Evolutionary conservation across 345 rosid species (phyloP).

Genomic region (Eucalyptus decipiens): DNA sequence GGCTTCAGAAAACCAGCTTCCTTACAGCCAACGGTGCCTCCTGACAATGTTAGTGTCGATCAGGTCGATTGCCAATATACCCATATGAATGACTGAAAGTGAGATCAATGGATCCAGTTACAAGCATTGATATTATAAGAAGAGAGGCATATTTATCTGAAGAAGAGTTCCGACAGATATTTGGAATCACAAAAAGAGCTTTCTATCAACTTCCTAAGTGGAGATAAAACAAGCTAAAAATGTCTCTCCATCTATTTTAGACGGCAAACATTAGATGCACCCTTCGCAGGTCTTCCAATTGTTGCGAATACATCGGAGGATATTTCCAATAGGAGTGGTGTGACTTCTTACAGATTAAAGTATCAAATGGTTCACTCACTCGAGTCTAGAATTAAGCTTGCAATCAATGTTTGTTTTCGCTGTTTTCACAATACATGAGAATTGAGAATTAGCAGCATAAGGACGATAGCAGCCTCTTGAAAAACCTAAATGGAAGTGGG

Average conservation of each 20-base stretch:
- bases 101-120: constrained; percentile 34
- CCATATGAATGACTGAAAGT: constrained; percentile 42
- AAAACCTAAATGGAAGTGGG: too few species aligned
- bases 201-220: constrained; percentile 58
- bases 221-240: constrained; percentile 62
- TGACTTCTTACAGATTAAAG: neutral
- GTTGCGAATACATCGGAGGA: neutral
- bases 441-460: too few species aligned
- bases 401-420: neutral
- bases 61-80: constrained; percentile 13
- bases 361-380: neutral
- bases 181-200: constrained; percentile 26
- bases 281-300: neutral
- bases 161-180: constrained; percentile 42
- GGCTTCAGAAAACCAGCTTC: constrained; percentile 10
- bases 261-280: neutral
- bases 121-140: constrained; percentile 41
- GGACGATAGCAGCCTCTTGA: too few species aligned
- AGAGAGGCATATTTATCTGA: constrained; percentile 59
- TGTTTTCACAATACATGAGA: too few species aligned
- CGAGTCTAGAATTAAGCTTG: neutral
- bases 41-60: neutral
- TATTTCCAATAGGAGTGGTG: neutral
- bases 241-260: constrained; percentile 47
- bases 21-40: neutral